Conservation (phyloP, 2,329 filamentous ascomycete species). For the Raffaelea albimanens region DNA sequence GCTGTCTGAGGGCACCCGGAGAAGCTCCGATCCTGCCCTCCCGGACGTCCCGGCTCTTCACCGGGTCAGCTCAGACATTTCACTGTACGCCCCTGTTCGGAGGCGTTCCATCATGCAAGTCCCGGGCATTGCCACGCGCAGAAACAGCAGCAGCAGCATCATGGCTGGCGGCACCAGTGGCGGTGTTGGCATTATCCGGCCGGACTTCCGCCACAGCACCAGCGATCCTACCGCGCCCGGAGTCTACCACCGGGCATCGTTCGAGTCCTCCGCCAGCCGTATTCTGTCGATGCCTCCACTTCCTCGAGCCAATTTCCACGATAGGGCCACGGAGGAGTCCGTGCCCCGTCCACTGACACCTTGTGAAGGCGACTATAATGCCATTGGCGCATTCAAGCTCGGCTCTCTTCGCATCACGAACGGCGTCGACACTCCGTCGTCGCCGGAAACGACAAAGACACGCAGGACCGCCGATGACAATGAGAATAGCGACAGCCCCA, state of each 20-base stretch:
- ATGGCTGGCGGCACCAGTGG: slow-evolving; percentile 9
- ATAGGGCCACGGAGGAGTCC: slow-evolving; percentile 8
- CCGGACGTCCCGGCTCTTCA: slow-evolving; percentile 20
- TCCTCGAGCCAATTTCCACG: slow-evolving; percentile 8
- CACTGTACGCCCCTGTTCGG: slow-evolving; percentile 36
- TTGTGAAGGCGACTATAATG: slow-evolving; percentile 46
- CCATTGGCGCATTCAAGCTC: slow-evolving; percentile 53
- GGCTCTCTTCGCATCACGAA: slow-evolving; percentile 55
- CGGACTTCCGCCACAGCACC: slow-evolving; percentile 25
- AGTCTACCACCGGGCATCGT: slow-evolving; percentile 27
- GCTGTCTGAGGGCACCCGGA: slow-evolving; percentile 25
- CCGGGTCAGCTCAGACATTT: slow-evolving; percentile 36
- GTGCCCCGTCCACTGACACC: slow-evolving; percentile 35
- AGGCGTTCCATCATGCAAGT: slow-evolving; percentile 38
- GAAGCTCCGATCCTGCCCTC: slow-evolving; percentile 23
- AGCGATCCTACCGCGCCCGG: slow-evolving; percentile 25
- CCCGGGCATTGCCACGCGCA: slow-evolving; percentile 39
- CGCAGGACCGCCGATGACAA: not conserved
- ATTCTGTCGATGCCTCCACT: slow-evolving; percentile 11
- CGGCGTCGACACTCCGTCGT: slow-evolving; percentile 39
- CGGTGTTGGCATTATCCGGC: slow-evolving; percentile 18
- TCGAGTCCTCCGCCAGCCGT: slow-evolving; percentile 25
- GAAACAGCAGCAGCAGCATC: slow-evolving; percentile 16
- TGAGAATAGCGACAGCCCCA: not conserved
- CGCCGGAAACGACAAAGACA: slow-evolving; percentile 2